Percentiles rank a stretch among this genome's conserved stretches.
These are phyloP conservation scores for Ceratobasidium theobromae DNA, from an alignment of 1,284 basidiomycete genomes.

Conservation along the genomic window DNA sequence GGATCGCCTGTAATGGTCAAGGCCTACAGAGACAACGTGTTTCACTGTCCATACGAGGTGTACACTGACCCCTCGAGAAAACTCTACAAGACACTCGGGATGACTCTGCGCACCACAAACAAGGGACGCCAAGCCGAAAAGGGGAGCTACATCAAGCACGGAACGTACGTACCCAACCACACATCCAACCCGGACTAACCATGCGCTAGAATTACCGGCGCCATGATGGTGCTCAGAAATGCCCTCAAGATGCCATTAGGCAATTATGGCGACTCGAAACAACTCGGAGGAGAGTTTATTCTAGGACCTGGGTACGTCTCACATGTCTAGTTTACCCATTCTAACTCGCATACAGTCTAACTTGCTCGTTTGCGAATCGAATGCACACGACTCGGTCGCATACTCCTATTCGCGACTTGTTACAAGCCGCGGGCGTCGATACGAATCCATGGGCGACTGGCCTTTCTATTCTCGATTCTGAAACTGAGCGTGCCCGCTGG, in stretches of 20 bases:
- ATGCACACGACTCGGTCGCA: conserved; percentile 73
- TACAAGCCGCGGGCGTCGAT: conserved; percentile 58
- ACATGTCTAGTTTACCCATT: conserved; percentile 37
- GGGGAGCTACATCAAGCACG: conserved; percentile 66
- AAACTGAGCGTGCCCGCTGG: conserved; percentile 21
- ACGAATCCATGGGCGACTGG: conserved; percentile 33
- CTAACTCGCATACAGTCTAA: conserved; percentile 47
- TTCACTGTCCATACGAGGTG: conserved; percentile 54
- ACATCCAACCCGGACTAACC: background rate
- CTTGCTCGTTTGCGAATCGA: conserved; percentile 65
- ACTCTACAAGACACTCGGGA: conserved; percentile 74
- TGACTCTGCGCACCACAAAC: conserved; percentile 59
- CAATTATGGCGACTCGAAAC: conserved; percentile 71
- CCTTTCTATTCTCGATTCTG: background rate
- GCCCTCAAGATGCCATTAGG: conserved; percentile 74
- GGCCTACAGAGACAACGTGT: conserved; percentile 71
- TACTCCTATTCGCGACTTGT: conserved; percentile 63
- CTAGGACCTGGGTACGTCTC: conserved; percentile 68
- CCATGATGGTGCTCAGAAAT: conserved; percentile 67
- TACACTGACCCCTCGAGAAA: conserved; percentile 76
- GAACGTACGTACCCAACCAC: conserved; percentile 41
- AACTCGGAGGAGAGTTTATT: conserved; percentile 88
- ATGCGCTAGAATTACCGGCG: conserved; percentile 51
- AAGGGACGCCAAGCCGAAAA: conserved; percentile 52
- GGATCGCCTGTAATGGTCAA: conserved; percentile 72